phyloP scores from a whole-genome alignment of 179 eudicot genomes.

The Beta lomatogona region DNA sequence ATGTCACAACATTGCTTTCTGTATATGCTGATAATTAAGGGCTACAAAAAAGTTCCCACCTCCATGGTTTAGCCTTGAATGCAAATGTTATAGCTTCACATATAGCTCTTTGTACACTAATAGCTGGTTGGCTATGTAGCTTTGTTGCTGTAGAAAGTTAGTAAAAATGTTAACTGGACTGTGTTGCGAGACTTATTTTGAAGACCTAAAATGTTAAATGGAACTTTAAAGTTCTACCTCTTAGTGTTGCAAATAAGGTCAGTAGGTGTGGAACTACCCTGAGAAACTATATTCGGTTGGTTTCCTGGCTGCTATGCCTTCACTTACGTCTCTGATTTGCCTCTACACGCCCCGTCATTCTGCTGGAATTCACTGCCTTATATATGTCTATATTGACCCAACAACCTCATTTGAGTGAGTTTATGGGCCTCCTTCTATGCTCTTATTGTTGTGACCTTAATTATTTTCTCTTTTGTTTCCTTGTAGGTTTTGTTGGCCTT shows the following conservation, averaged over 20 bases:
- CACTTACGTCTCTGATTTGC: neutral
- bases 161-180: neutral
- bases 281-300: neutral
- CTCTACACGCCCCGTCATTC: neutral
- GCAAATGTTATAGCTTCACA: neutral
- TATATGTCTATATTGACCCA: no score
- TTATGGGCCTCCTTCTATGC: neutral
- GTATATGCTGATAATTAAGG: neutral
- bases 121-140: neutral
- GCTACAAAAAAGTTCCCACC: neutral
- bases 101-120: neutral
- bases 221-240: neutral
- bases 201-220: neutral
- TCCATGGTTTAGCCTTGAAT: neutral
- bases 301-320: neutral
- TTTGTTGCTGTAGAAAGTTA: no score
- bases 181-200: neutral
- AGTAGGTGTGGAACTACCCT: neutral
- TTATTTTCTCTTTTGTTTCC: no score
- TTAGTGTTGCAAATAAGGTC: neutral
- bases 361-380: neutral
- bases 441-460: no score
- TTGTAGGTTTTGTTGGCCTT: neutral
- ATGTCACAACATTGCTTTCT: neutral
- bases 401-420: neutral